A percentile compares a stretch with the other conserved stretches of the same genome.
Evolutionary conservation across 257 asterid genomes (phyloP).

Genomic region (Petunia axillaris): DNA sequence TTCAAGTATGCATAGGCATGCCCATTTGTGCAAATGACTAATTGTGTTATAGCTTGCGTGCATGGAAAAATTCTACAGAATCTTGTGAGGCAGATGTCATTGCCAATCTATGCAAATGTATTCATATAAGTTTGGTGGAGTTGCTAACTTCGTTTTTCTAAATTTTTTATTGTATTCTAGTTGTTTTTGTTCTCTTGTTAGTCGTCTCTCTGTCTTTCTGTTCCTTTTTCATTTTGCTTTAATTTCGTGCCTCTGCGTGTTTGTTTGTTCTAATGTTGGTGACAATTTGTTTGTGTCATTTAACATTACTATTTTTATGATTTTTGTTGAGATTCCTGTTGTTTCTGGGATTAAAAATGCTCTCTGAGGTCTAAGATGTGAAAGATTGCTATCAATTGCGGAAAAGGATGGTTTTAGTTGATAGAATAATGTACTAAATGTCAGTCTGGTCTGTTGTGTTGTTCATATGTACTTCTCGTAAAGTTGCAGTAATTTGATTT

Average conservation of each 20-base stretch:
- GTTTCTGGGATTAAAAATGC: background rate
- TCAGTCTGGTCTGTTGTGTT: slow-evolving; percentile 14
- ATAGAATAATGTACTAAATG: background rate
- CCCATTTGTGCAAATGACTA: background rate
- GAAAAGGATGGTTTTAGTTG: slow-evolving; percentile 16
- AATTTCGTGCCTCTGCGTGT: background rate
- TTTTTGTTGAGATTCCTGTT: background rate
- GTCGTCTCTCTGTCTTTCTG: background rate
- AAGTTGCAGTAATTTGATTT: background rate
- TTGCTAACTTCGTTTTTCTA: background rate
- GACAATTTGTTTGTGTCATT: background rate
- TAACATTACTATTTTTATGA: background rate
- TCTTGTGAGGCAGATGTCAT: background rate
- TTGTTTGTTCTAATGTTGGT: background rate
- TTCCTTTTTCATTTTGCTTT: background rate
- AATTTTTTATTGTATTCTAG: background rate
- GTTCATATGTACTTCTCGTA: background rate
- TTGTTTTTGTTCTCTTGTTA: background rate
- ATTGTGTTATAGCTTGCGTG: slow-evolving; percentile 17
- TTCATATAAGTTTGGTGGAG: background rate
- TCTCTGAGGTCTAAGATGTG: slow-evolving; percentile 5
- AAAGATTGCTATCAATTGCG: background rate
- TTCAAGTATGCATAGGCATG: slow-evolving; percentile 8
- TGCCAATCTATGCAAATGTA: background rate
- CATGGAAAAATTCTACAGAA: background rate